These are phyloP conservation scores for Ceratobasidium sp. DNA, from an alignment of 1,284 basidiomycete genomes.

Conservation along the genomic window DNA sequence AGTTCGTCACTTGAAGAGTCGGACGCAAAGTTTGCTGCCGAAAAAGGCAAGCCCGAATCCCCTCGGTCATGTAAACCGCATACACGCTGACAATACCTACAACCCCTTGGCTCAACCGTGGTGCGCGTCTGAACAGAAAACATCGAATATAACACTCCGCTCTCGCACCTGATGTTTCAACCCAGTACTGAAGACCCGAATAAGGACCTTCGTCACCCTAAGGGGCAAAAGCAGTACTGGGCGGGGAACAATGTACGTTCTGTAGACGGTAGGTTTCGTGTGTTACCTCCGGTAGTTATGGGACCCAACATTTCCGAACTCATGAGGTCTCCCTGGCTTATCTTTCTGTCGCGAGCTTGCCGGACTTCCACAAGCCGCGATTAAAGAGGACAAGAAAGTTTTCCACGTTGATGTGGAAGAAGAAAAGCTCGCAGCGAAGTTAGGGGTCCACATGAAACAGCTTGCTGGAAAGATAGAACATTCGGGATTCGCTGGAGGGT, in stretches of 20 bases:
- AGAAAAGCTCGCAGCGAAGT: not conserved
- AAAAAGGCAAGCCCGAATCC: slow-evolving; percentile 56
- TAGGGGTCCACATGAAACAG: not conserved
- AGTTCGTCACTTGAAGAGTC: slow-evolving; percentile 55
- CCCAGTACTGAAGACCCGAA: slow-evolving; percentile 11
- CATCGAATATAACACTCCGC: slow-evolving; percentile 6
- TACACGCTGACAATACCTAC: too few species aligned
- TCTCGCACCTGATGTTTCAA: slow-evolving; percentile 38
- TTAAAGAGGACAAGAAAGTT: slow-evolving; percentile 28
- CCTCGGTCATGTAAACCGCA: not conserved
- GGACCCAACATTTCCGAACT: not conserved
- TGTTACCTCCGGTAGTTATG: not conserved
- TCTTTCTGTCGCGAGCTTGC: slow-evolving; percentile 35
- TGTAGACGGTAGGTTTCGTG: slow-evolving; percentile 61
- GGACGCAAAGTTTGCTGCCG: slow-evolving; percentile 52
- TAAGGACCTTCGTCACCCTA: slow-evolving; percentile 23
- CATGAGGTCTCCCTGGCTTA: slow-evolving; percentile 24
- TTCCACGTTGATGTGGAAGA: slow-evolving; percentile 27
- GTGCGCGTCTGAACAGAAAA: slow-evolving; percentile 1
- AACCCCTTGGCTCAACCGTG: too few species aligned
- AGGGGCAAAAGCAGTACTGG: slow-evolving; percentile 65
- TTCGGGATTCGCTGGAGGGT: slow-evolving; percentile 27
- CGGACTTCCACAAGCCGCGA: slow-evolving; percentile 11
- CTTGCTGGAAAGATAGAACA: slow-evolving; percentile 22
- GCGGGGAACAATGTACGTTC: slow-evolving; percentile 61